Evolutionary conservation across 2,329 filamentous ascomycete species (phyloP).

Genomic region (Talaromyces islandicus): DNA sequence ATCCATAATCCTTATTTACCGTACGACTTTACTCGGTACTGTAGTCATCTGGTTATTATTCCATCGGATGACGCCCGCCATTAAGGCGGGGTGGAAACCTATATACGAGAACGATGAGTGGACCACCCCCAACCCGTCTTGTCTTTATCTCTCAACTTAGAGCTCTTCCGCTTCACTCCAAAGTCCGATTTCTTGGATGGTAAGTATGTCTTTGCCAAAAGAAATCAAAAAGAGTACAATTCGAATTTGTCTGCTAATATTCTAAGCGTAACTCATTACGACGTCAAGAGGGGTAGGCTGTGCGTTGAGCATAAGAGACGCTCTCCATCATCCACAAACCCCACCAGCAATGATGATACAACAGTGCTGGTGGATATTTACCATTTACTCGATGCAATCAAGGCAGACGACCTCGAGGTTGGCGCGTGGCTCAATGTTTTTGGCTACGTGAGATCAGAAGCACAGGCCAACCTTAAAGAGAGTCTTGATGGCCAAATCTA

Average conservation of each 20-base stretch:
- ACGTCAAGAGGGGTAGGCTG: constrained; percentile 54
- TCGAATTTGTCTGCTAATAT: constrained; percentile 13
- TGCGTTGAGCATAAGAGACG: constrained; percentile 62
- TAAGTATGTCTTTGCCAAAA: constrained; percentile 41
- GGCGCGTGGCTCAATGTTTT: constrained; percentile 90
- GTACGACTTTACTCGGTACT: no score
- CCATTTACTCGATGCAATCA: constrained; percentile 62
- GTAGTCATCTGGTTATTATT: no score
- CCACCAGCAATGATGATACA: constrained; percentile 16
- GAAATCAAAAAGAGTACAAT: neutral
- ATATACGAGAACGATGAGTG: constrained; percentile 28
- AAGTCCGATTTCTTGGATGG: constrained; percentile 91
- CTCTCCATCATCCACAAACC: constrained; percentile 11
- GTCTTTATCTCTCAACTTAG: constrained; percentile 61
- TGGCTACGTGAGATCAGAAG: constrained; percentile 57
- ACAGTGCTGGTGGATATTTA: constrained; percentile 59
- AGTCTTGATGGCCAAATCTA: constrained; percentile 28
- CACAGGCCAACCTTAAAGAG: neutral
- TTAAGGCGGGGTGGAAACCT: neutral
- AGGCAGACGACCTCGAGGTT: constrained; percentile 56
- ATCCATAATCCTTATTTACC: neutral
- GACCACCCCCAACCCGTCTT: constrained; percentile 58
- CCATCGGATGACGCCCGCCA: neutral
- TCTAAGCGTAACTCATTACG: constrained; percentile 55
- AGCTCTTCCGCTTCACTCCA: constrained; percentile 53